Base-by-base conservation (phyloP, 768 basidiomycete species). In the Auriculariales sp. region DNA sequence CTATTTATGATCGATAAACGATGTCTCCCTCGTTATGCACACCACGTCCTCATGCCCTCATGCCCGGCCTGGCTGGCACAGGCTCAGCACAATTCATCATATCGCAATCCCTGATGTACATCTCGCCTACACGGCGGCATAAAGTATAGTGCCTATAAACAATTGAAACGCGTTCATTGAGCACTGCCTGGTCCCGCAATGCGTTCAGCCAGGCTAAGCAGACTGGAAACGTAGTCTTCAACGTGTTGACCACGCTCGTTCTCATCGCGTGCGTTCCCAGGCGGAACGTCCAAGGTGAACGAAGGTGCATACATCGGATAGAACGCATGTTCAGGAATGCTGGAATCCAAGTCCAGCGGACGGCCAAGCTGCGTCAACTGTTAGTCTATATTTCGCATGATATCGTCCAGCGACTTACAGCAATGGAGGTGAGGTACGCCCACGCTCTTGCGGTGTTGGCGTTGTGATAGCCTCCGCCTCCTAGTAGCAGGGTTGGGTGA, bases 371-470 rank as follows among this genome's bases (percentile, higher is more conserved):
- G n/a, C n/a, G n/a, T n/a, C n/a, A n/a, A n/a, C n/a, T n/a, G n/a
- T n/a, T n/a, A n/a, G n/a, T n/a, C n/a, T n/a, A n/a, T n/a, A n/a
- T n/a, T n/a, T n/a, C n/a, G n/a, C n/a, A n/a, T n/a, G n/a, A n/a
- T n/a, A n/a, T n/a, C n/a, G n/a, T n/a, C n/a, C n/a, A n/a, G n/a
- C 44, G 9, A 67, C 83, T 53, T 56, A 90, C 86, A 27, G 77
- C 75, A 3, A 86, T 65, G 0, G 83, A 81, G 1, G 91, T 94
- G 15, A 92, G 64, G 57, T 79, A 79, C 1, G 87, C 70, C 89
- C 90, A 95, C 0, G 87, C 86, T 11, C 91, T 74, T 0, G 92
- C 91, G 1, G 80, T 80, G 56, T 93, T 93, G 1, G 86, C 67
- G 3, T 78, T 75, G 56, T 85, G 71, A 60, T 98, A 95, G 0